These are phyloP conservation scores for Ceratorhiza oryzae-sativae DNA, from an alignment of 1,284 basidiomycete species.

Conservation along the genomic window DNA sequence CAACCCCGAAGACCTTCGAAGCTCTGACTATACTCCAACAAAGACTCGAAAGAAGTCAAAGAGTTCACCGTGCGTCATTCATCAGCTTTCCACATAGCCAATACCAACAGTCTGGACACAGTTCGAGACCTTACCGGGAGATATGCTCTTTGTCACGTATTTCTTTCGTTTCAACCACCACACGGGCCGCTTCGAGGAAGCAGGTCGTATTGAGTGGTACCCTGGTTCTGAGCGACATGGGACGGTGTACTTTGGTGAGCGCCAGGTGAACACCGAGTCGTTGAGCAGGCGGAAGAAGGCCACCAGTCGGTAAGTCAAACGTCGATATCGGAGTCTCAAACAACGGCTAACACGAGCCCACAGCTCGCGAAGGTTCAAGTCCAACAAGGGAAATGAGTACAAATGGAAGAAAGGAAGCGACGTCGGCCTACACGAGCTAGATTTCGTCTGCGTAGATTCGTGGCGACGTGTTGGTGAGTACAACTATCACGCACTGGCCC, in stretches of 20 bases:
- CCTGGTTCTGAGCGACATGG: slow-evolving; percentile 32
- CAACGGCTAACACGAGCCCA: slow-evolving; percentile 19
- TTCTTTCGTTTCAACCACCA: slow-evolving; percentile 40
- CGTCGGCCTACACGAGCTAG: slow-evolving; percentile 42
- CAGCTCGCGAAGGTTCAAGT: slow-evolving; percentile 43
- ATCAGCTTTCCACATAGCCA: neutral
- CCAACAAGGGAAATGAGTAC: slow-evolving; percentile 41
- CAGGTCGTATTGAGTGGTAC: slow-evolving; percentile 41
- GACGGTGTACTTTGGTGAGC: slow-evolving; percentile 40
- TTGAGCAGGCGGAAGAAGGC: slow-evolving; percentile 41
- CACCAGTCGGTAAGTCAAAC: slow-evolving; percentile 37
- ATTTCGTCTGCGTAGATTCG: slow-evolving; percentile 31
- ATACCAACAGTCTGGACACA: neutral
- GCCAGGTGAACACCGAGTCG: slow-evolving; percentile 37
- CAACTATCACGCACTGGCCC: neutral
- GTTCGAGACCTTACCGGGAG: slow-evolving; percentile 35
- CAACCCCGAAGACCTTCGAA: slow-evolving; percentile 37
- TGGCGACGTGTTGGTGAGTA: slow-evolving; percentile 35
- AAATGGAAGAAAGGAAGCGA: slow-evolving; percentile 43
- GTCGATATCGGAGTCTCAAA: neutral
- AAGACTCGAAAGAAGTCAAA: slow-evolving; percentile 37
- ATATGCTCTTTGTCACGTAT: slow-evolving; percentile 37
- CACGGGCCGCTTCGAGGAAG: slow-evolving; percentile 42
- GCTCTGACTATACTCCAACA: slow-evolving; percentile 30
- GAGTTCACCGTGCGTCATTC: slow-evolving; percentile 26